Evolutionary conservation across 768 basidiomycete genomes (phyloP).

Genomic region (Chlorophyllum brunneum): DNA sequence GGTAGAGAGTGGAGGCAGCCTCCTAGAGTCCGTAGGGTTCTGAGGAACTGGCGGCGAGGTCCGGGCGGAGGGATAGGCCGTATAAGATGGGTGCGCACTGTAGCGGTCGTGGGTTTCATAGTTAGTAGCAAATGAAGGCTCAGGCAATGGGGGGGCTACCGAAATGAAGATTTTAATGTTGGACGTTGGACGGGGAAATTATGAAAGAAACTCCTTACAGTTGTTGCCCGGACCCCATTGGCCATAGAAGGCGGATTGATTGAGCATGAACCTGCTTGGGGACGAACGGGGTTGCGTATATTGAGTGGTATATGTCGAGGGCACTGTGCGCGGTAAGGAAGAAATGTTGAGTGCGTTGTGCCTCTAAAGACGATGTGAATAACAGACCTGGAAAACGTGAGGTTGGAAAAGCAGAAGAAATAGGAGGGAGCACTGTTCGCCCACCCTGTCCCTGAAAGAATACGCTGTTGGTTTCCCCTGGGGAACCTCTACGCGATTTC

Average conservation of each 20-base stretch:
- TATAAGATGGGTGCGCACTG: conserved; percentile 40
- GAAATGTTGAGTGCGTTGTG: conserved; percentile 54
- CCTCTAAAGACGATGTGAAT: conserved; percentile 45
- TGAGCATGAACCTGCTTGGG: conserved; percentile 48
- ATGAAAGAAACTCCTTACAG: conserved; percentile 28
- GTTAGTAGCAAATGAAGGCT: conserved; percentile 35
- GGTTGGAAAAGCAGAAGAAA: conserved; percentile 82
- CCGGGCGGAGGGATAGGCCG: conserved; percentile 41
- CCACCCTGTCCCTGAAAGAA: conserved; percentile 83
- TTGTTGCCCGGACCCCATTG: conserved; percentile 34
- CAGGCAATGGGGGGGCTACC: conserved; percentile 43
- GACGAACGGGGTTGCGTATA: conserved; percentile 66
- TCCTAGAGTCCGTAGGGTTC: conserved; percentile 49
- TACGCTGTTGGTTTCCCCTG: conserved; percentile 59
- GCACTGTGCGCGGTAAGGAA: conserved; percentile 53
- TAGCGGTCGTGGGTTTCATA: conserved; percentile 61
- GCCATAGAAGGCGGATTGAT: conserved; percentile 29
- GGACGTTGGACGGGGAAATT: conserved; percentile 15
- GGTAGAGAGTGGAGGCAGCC: conserved; percentile 54
- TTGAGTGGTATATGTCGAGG: conserved; percentile 52
- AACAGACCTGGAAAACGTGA: conserved; percentile 89
- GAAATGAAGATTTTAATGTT: conserved; percentile 26
- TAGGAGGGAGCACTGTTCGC: conserved; percentile 85
- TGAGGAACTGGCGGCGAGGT: conserved; percentile 44
- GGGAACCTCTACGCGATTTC: conserved; percentile 67